phyloP scores from a whole-genome alignment of 768 basidiomycete species.

The Daedaleopsis sinensis region DNA sequence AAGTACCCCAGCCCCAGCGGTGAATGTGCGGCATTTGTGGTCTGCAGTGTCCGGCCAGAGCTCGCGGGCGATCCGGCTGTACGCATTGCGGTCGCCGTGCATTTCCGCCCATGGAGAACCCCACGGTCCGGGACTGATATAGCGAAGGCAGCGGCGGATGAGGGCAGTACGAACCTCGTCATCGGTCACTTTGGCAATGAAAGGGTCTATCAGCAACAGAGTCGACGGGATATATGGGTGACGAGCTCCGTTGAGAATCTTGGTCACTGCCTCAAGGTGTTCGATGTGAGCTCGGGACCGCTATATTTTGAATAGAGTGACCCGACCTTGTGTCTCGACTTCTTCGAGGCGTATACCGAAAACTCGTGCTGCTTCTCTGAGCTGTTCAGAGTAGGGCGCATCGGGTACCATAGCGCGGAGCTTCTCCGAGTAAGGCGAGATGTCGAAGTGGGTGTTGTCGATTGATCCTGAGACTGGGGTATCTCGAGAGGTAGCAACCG shows the following conservation, averaged over 20 bases:
- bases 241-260: conserved; percentile 16
- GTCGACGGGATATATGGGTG: conserved; percentile 32
- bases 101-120: conserved; percentile 68
- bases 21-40: conserved; percentile 42
- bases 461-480: background rate
- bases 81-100: conserved; percentile 48
- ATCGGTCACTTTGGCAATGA: conserved; percentile 18
- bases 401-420: conserved; percentile 7
- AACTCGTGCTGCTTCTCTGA: conserved; percentile 12
- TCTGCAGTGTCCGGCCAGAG: conserved; percentile 44
- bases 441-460: background rate
- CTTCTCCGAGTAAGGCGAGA: conserved; percentile 1
- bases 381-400: background rate
- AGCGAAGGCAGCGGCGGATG: conserved; percentile 58
- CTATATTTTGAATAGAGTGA: background rate
- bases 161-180: conserved; percentile 26
- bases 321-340: conserved; percentile 49
- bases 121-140: conserved; percentile 77
- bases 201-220: conserved; percentile 26
- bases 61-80: conserved; percentile 49
- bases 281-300: background rate
- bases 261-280: conserved; percentile 15
- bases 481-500: conserved; percentile 27
- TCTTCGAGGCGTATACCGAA: conserved; percentile 33
- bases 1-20: conserved; percentile 62